A percentile compares a stretch with the other conserved stretches of the same genome.
Evolutionary conservation across 2,329 filamentous ascomycete species (phyloP).

Genomic region (Monosporascus sp.): DNA sequence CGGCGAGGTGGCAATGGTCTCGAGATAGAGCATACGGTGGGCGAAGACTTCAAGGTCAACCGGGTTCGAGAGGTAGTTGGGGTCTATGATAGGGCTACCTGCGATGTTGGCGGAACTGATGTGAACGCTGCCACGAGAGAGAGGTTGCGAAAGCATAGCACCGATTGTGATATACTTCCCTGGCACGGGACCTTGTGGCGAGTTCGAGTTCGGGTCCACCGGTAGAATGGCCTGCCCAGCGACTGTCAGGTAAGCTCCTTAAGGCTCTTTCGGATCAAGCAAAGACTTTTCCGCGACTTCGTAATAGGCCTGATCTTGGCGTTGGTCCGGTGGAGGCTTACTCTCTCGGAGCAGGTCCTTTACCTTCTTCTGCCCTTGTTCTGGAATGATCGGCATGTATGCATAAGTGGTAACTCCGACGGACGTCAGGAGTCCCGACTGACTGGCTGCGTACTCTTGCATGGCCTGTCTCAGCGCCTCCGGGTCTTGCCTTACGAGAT

Average conservation of each 20-base stretch:
- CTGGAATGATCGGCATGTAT: constrained; percentile 6
- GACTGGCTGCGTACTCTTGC: not conserved
- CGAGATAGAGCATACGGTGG: constrained; percentile 6
- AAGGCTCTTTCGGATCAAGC: constrained; percentile 3
- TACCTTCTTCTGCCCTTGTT: not conserved
- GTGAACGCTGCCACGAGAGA: constrained; percentile 10
- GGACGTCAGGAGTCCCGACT: constrained; percentile 3
- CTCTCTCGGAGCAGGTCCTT: not conserved
- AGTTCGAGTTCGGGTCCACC: not conserved
- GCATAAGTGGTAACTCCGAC: constrained; percentile 4
- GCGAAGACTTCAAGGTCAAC: constrained; percentile 8
- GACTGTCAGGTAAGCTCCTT: constrained; percentile 5
- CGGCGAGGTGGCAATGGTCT: constrained; percentile 5
- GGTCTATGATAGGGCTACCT: constrained; percentile 3
- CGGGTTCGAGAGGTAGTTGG: constrained; percentile 6
- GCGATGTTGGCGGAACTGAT: constrained; percentile 3
- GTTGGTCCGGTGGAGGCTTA: not conserved
- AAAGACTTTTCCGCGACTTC: constrained; percentile 5
- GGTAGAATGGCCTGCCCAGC: not conserved
- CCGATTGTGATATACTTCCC: constrained; percentile 1
- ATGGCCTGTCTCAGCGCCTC: constrained; percentile 4
- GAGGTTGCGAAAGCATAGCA: constrained; percentile 8
- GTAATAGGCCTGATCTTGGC: constrained; percentile 2
- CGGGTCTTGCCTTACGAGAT: constrained; percentile 3
- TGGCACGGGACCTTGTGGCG: not conserved